Evolutionary conservation across 129 eudicot species (phyloP), one percentile per base, ranked within the genome.

Genomic region (Centella asiatica): DNA sequence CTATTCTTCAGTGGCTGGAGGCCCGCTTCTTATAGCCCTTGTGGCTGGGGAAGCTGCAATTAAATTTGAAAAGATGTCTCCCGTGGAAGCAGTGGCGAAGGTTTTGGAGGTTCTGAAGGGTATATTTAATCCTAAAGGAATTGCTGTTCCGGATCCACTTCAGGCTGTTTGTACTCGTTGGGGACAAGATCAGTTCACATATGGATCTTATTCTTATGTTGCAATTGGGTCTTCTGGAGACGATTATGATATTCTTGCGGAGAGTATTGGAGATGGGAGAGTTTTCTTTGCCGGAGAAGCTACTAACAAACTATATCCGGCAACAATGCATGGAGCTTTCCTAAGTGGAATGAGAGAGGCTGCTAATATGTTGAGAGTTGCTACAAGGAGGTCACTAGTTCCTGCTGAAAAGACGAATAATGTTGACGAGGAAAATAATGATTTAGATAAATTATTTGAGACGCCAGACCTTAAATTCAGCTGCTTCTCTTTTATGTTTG

Each of bases 291-390:
- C 96, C 13, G 99, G 99, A 36, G 99, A 92, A 72, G 99, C 99
- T 15, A 92, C 99, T 32, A 92, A 82, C 51, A 92, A 76, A 67
- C 96, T 75, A 75, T 92, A 92, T 80, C 99, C 99, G 22, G 99
- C 99, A 19, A 92, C 99, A 33, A 92, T 92, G 99, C 99, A 92
- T 32, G 99, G 99, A 62, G 99, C 99, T 52, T 92, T 92, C 48
- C 86, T 92, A 0, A 92, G 99, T 66, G 99, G 99, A 71, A 77
- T 92, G 96, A 87, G 99, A 72, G 99, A 92, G 66, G 98, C 98
- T 70, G 98, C 96, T 34, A 84, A 92, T 52, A 92, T 92, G 69
- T 57, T 78, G 26, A 81, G 87, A 73, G 82, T 83, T 57, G 84
- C 85, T 23, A 76, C 76, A 63, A 77, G 77, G 66, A 79, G 80